Evolutionary conservation across 2,329 filamentous ascomycete species (phyloP), one percentile per base, ranked within the genome.

Genomic region (Pestalotiopsis fici): DNA sequence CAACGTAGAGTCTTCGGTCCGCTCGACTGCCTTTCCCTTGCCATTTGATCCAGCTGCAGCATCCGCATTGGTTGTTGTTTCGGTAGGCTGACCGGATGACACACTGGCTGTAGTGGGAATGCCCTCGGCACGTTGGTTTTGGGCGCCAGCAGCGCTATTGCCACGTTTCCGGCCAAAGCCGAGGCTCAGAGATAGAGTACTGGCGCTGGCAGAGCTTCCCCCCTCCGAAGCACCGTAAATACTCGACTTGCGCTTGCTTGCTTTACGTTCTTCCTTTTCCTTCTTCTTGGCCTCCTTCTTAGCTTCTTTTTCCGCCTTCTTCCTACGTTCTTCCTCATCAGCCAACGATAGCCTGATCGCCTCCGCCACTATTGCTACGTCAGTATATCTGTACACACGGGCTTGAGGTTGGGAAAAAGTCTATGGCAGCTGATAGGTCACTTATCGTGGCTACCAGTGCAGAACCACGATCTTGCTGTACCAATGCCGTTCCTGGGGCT

Each of bases 311-410:
- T 96, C 93, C 61, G 92, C 91, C 74, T 93, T 96, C 59, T 88
- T 91, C 72, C 94, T 92, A n/a, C 95, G 88, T 55, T 98, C 95
- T 74, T 98, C 95, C 77, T 99, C 96, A 1, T 93, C 91, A 0
- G 92, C 94, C n/a, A 99, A 83, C 60, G 94, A 97, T 35, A 97
- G 80, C 50, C 96, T 87, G 60, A 99, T 97, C 0, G 96, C 96
- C 78, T 99, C 96, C 86, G 96, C 94, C 85, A 98, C 57, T 60
- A 60, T 27, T 11, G n/a, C 11, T 11, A 25, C 4, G 25, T 57
- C 23, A 57, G 55, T 15, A 50, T 50, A n/a, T 23, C 43, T 50
- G 15, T 7, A 50, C 6, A 50, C n/a, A n/a, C n/a, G n/a, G n/a
- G n/a, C n/a, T n/a, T n/a, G 43, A 50, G 31, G 31, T 7, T 13